phyloP scores from a whole-genome alignment of 2,329 filamentous ascomycete species.

The Penicillium palitans region DNA sequence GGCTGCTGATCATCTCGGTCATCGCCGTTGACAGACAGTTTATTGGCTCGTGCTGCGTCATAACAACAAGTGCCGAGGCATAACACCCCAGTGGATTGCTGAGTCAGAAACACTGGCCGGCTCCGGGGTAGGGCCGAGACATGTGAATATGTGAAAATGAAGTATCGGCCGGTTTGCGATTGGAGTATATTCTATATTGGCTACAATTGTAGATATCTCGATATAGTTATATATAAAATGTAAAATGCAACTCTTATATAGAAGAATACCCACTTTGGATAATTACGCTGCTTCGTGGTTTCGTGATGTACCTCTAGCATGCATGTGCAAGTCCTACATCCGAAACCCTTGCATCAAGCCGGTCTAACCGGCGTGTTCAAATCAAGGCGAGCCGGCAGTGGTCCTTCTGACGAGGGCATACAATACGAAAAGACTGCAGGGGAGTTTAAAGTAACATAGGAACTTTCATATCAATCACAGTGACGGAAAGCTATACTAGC shows the following conservation, averaged over 20 bases:
- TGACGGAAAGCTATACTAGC: slow-evolving; percentile 14
- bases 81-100: neutral
- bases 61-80: slow-evolving; percentile 23
- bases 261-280: neutral
- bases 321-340: neutral
- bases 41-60: slow-evolving; percentile 25
- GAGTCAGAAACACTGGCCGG: neutral
- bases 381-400: neutral
- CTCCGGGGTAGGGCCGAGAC: neutral
- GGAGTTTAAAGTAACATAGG: slow-evolving; percentile 10
- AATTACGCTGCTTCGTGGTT: neutral
- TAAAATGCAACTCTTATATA: neutral
- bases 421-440: neutral
- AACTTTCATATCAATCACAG: slow-evolving; percentile 25
- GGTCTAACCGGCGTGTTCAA: neutral
- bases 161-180: neutral
- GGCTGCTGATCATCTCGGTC: slow-evolving; percentile 23
- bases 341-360: neutral
- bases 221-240: neutral
- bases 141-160: slow-evolving; percentile 17
- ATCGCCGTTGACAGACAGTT: slow-evolving; percentile 12
- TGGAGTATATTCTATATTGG: neutral
- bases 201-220: neutral
- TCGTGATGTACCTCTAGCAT: neutral
- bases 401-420: neutral